Base-by-base conservation (phyloP, 2,329 filamentous ascomycete genomes). In the Verticillium albo-atrum region DNA sequence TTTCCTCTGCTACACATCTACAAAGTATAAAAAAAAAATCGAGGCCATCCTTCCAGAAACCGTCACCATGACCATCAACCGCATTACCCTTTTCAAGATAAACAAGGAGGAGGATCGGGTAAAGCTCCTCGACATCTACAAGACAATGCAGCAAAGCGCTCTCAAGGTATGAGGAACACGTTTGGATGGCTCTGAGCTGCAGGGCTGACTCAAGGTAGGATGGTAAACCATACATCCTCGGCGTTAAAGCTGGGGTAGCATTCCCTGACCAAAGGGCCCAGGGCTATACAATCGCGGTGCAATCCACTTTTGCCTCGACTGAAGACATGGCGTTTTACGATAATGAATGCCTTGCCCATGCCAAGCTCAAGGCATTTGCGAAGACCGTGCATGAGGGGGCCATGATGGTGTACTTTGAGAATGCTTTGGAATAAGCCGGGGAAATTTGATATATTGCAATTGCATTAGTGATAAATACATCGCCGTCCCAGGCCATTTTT, bases 261-360 rank as follows among this genome's bases (percentile, higher is more conserved):
- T 73, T 82, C 59, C 71, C 78, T 2, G 84, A 87, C 61, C 75
- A 80, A 4, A 80, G 85, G 4, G 80, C 75, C 60, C 79, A 86
- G 64, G 86, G 85, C 4, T 87, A 78, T 71, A 88, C 81, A 2
- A 60, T 89, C 42, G 77, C 80, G 1, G 82, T 81, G 0, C 77
- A 83, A 56, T 85, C 82, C 1, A 78, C 78, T 0, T 88, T 89
- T 63, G 75, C 76, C 2, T 83, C 78, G 1, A 64, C 79, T 25
- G 83, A 83, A 3, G 86, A 88, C 58, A 84, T 88, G 77, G 74
- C 80, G 17, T 89, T 81, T 66, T 89, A 88, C 67, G 86, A 89
- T 64, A 77, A 76, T 2, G 75, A 70, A 35, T 75, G 72, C 42
- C 61, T 64, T 0, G 70, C 71, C 0, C 73, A 75, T 32, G 64